Evolutionary conservation across 129 eudicot genomes (phyloP).

Genomic region (Calendula officinalis): DNA sequence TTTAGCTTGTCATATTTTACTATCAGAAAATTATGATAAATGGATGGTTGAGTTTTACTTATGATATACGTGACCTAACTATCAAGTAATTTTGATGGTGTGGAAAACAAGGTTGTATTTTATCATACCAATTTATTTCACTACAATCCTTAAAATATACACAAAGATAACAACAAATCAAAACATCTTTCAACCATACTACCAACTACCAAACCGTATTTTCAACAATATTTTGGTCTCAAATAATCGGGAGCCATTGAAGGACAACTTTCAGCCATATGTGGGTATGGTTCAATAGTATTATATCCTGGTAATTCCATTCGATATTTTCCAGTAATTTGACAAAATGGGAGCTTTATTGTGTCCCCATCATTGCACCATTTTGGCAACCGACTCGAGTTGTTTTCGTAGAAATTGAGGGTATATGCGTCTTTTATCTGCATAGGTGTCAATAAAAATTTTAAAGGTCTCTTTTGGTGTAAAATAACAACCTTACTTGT

Average conservation of each 20-base stretch:
- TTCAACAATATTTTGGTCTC: conserved; percentile 68
- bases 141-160: conserved; percentile 3
- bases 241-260: conserved; percentile 82
- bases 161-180: conserved; percentile 1
- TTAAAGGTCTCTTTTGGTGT: too few relatives aligned
- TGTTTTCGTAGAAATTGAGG: conserved; percentile 78
- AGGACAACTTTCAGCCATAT: conserved; percentile 90
- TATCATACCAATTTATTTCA: too few relatives aligned
- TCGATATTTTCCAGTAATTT: conserved; percentile 76
- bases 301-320: conserved; percentile 96
- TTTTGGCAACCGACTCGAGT: conserved; percentile 77
- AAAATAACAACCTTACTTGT: too few relatives aligned
- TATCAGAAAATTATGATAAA: too few relatives aligned
- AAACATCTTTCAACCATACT: not conserved
- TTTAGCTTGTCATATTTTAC: too few relatives aligned
- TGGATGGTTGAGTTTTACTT: too few relatives aligned
- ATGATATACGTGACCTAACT: too few relatives aligned
- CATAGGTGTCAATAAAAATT: conserved; percentile 7
- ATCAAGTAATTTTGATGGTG: too few relatives aligned
- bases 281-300: conserved; percentile 73
- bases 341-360: conserved; percentile 80
- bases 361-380: conserved; percentile 93
- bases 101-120: too few relatives aligned
- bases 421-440: conserved; percentile 97
- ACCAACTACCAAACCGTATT: not conserved